Conservation (phyloP, 768 basidiomycete genomes). For the Leccinellum albellum region DNA sequence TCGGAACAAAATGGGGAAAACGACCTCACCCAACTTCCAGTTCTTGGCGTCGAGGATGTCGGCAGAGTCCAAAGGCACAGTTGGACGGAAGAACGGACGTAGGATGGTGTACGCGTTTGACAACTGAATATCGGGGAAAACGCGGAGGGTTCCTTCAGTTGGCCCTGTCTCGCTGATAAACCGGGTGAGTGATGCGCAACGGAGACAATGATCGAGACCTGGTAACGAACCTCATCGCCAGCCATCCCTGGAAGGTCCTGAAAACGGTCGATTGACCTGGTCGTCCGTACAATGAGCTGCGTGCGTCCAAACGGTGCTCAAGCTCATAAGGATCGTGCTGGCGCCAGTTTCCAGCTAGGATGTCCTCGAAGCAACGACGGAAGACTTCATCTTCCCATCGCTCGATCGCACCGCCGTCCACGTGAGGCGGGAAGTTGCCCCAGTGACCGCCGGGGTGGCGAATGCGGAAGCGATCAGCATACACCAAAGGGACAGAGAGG, state of each 20-base stretch:
- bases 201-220: not conserved
- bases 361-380: slow-evolving; percentile 56
- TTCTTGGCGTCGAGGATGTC: slow-evolving; percentile 48
- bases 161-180: slow-evolving; percentile 57
- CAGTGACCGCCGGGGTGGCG: slow-evolving; percentile 62
- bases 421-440: slow-evolving; percentile 50
- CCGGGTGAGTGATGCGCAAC: not conserved
- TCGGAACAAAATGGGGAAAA: slow-evolving; percentile 14
- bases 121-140: slow-evolving; percentile 63
- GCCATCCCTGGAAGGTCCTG: slow-evolving; percentile 76
- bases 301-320: slow-evolving; percentile 54
- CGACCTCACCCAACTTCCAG: slow-evolving; percentile 46
- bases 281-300: slow-evolving; percentile 59
- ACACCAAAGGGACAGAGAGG: slow-evolving; percentile 57
- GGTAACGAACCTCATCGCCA: slow-evolving; percentile 54
- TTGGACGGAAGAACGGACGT: slow-evolving; percentile 69
- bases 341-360: slow-evolving; percentile 60
- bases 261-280: slow-evolving; percentile 52
- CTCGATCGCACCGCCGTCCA: slow-evolving; percentile 65
- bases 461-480: slow-evolving; percentile 74
- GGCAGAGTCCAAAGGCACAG: slow-evolving; percentile 36
- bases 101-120: slow-evolving; percentile 72
- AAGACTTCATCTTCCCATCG: slow-evolving; percentile 66
- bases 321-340: slow-evolving; percentile 66
- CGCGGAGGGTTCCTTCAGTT: slow-evolving; percentile 62